Conservation (phyloP, 176 grass and related monocot species). For the Urochloa ruziziensis region DNA sequence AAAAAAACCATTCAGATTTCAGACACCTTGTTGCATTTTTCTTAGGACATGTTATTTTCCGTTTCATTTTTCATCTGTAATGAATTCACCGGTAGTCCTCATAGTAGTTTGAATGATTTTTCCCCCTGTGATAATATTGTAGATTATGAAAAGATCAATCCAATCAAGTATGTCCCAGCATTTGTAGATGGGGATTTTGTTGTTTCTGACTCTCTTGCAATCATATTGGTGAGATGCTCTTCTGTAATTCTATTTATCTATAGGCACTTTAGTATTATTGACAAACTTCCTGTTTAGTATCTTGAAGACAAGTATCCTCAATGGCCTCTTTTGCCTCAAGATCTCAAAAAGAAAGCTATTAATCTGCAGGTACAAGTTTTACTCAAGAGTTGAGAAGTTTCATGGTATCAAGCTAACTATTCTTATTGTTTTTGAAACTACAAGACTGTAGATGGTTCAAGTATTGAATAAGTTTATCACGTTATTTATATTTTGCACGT, state of each 20-base stretch:
- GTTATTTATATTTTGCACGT: not conserved
- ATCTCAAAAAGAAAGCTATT: conserved; percentile 73
- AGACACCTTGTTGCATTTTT: not conserved
- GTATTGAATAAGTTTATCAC: not conserved
- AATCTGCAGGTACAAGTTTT: conserved; percentile 72
- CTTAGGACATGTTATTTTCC: too few species aligned
- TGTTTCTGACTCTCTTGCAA: conserved; percentile 80
- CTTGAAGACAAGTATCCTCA: conserved; percentile 89
- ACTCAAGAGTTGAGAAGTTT: not conserved
- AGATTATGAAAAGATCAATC: conserved; percentile 92
- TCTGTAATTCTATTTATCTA: not conserved
- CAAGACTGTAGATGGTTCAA: not conserved
- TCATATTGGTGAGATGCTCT: conserved; percentile 52
- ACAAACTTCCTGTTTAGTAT: conserved; percentile 52
- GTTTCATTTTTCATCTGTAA: not conserved
- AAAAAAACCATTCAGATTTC: not conserved
- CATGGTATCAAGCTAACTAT: not conserved
- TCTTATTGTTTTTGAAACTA: not conserved
- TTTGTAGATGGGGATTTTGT: conserved; percentile 65
- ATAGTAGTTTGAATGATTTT: not conserved
- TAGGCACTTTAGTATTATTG: not conserved
- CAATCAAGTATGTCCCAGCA: conserved; percentile 85
- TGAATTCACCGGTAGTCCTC: not conserved
- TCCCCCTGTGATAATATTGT: conserved; percentile 6
- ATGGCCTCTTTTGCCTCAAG: conserved; percentile 62